These are phyloP conservation scores for Metarhizium robertsii DNA, from an alignment of 2,329 filamentous ascomycete species.

Conservation along the genomic window DNA sequence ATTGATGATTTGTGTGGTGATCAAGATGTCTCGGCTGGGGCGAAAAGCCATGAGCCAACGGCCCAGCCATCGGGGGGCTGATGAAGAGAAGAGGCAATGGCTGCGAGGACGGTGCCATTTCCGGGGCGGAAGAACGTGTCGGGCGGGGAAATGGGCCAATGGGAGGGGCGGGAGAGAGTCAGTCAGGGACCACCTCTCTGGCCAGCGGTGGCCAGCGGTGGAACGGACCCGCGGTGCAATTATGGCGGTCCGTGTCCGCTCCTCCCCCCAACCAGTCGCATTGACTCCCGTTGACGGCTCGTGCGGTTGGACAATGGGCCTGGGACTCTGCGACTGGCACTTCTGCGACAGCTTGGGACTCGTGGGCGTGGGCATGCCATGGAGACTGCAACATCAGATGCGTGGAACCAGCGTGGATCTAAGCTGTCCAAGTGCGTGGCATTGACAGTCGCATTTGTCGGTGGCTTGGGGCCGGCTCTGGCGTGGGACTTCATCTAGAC, in stretches of 20 bases:
- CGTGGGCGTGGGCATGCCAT: neutral
- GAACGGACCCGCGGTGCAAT: constrained; percentile 21
- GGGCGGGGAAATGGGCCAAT: neutral
- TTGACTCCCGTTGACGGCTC: constrained; percentile 1
- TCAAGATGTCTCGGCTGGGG: neutral
- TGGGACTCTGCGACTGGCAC: neutral
- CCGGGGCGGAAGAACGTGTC: neutral
- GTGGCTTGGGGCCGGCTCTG: neutral
- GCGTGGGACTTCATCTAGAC: neutral
- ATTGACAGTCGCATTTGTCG: neutral
- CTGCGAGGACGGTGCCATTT: neutral
- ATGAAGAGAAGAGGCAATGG: neutral
- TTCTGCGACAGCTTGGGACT: no score
- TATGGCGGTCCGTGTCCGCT: constrained; percentile 16
- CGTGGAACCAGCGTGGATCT: neutral
- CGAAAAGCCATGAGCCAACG: neutral
- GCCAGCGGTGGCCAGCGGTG: neutral
- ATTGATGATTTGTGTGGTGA: neutral
- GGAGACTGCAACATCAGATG: neutral
- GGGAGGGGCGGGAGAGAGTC: neutral
- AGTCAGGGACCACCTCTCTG: neutral
- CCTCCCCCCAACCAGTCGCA: constrained; percentile 4
- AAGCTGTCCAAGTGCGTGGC: neutral
- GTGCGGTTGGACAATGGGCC: neutral
- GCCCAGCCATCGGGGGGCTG: neutral